Conservation (phyloP, 331 rosid species). For the Quercus tomentella region DNA sequence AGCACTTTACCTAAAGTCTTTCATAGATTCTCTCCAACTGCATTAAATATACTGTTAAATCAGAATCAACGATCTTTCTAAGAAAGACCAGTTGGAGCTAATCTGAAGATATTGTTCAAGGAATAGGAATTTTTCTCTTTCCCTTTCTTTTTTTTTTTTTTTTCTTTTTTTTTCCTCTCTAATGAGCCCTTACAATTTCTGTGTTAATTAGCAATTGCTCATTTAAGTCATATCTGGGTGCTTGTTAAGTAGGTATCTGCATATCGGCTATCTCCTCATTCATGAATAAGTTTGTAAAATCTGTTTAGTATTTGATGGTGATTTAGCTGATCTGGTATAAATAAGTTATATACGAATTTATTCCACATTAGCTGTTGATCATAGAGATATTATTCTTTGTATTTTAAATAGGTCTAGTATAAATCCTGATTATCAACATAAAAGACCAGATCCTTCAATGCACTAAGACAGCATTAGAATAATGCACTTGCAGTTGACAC, state of each 20-base stretch:
- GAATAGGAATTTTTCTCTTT: conserved; percentile 13
- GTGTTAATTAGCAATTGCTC: conserved; percentile 22
- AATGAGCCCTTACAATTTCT: conserved; percentile 12
- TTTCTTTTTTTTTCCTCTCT: neutral
- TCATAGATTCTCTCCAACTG: conserved; percentile 47
- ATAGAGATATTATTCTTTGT: conserved; percentile 23
- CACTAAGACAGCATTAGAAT: conserved; percentile 31
- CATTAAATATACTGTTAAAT: conserved; percentile 58
- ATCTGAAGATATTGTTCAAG: conserved; percentile 50
- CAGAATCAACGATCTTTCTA: conserved; percentile 48
- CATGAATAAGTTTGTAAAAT: neutral
- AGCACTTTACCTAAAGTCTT: conserved; percentile 48
- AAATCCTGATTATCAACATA: conserved; percentile 14
- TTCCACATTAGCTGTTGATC: conserved; percentile 35
- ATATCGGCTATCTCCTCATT: conserved; percentile 20
- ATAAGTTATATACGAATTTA: conserved; percentile 26
- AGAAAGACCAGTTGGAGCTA: conserved; percentile 46
- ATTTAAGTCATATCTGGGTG: conserved; percentile 17
- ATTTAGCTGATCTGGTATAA: conserved; percentile 8
- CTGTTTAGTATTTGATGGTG: conserved; percentile 5
- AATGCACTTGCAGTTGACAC: conserved; percentile 41
- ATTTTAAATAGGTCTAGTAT: conserved; percentile 25
- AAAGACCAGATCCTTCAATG: conserved; percentile 13
- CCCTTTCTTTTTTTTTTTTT: neutral
- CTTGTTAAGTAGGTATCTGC: conserved; percentile 21